A percentile compares a stretch with the other conserved stretches of the same genome.
phyloP scores from a whole-genome alignment of 768 basidiomycete species.

The Naganishia friedmannii region DNA sequence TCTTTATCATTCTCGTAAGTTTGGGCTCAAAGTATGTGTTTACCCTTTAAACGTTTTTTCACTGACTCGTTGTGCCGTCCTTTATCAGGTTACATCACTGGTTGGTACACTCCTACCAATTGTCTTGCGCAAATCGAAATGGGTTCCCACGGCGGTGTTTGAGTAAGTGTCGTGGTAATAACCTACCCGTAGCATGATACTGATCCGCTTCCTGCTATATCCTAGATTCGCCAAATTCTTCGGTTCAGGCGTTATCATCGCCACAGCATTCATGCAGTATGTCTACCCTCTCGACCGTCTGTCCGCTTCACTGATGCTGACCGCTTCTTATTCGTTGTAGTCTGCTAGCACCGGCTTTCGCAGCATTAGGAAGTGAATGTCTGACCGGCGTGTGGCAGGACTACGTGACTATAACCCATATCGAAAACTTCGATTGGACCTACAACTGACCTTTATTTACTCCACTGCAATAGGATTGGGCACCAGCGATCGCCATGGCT shows the following conservation, averaged over 20 bases:
- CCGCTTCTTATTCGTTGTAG: conserved; percentile 57
- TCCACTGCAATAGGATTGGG: conserved; percentile 64
- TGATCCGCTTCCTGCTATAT: not conserved
- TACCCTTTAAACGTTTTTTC: not conserved
- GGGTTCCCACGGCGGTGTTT: conserved; percentile 63
- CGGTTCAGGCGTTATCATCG: conserved; percentile 75
- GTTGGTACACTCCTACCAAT: conserved; percentile 45
- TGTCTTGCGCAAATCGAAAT: conserved; percentile 35
- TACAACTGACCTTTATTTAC: not conserved
- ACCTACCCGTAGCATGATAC: conserved; percentile 38
- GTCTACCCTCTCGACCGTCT: not conserved
- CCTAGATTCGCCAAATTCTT: conserved; percentile 72
- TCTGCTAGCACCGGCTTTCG: conserved; percentile 70
- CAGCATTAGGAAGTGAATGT: conserved; percentile 68
- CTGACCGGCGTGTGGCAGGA: conserved; percentile 65
- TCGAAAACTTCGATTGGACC: no score
- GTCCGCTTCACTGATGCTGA: no score
- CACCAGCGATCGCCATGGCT: conserved; percentile 73
- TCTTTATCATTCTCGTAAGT: conserved; percentile 51
- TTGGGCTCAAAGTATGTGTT: not conserved
- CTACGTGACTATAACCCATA: conserved; percentile 61
- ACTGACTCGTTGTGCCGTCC: conserved; percentile 4
- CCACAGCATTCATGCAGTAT: conserved; percentile 65
- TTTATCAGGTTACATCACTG: conserved; percentile 43
- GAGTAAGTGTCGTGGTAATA: conserved; percentile 56